Evolutionary conservation across 768 basidiomycete species (phyloP).

Genomic region (Hysterangium stoloniferum): DNA sequence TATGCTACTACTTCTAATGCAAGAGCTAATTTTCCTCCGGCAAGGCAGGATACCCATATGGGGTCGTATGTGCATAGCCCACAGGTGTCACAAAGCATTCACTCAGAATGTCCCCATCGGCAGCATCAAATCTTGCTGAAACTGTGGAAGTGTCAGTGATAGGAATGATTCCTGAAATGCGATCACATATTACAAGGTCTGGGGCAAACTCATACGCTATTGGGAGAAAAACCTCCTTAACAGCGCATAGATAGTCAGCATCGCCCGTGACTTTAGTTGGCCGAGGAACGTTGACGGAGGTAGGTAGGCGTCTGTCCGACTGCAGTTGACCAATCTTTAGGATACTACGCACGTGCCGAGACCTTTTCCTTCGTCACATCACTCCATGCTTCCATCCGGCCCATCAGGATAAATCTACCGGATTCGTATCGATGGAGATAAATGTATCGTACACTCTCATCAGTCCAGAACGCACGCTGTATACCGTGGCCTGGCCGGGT

Average conservation of each 20-base stretch:
- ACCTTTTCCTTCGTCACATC: conserved; percentile 78
- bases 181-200: conserved; percentile 87
- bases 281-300: conserved; percentile 96
- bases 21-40: conserved; percentile 82
- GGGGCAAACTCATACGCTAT: conserved; percentile 96
- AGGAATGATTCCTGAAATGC: background rate
- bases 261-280: conserved; percentile 82
- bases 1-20: conserved; percentile 74
- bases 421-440: conserved; percentile 93
- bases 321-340: conserved; percentile 3
- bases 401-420: conserved; percentile 88
- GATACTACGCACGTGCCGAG: conserved; percentile 71
- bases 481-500: conserved; percentile 98
- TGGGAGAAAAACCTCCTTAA: conserved; percentile 93
- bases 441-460: conserved; percentile 85
- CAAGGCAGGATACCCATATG: conserved; percentile 89
- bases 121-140: conserved; percentile 97
- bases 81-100: conserved; percentile 85
- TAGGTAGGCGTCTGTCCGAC: conserved; percentile 26
- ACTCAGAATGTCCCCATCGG: conserved; percentile 85
- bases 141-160: conserved; percentile 44
- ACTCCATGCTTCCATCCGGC: conserved; percentile 79
- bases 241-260: conserved; percentile 94
- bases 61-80: conserved; percentile 98
- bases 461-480: conserved; percentile 91